Percentiles rank a stretch among this genome's conserved stretches.
phyloP scores from a whole-genome alignment of 345 rosid genomes.

The Fremontodendron californicum region DNA sequence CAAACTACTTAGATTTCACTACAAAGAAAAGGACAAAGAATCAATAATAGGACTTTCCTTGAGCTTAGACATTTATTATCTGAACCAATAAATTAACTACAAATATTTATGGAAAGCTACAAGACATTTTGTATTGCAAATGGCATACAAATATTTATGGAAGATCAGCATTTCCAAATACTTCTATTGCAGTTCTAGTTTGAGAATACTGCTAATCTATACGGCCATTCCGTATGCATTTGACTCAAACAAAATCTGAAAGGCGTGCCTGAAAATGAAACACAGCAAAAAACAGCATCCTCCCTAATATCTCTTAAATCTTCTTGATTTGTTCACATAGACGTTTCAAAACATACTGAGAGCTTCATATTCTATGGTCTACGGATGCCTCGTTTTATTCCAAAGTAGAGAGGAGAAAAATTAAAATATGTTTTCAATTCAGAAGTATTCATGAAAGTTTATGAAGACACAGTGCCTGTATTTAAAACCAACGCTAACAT shows the following conservation, averaged over 20 bases:
- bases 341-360: not conserved
- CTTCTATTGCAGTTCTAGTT: not conserved
- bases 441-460: not conserved
- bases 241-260: not conserved
- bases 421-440: not conserved
- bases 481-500: not conserved
- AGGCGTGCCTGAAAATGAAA: not conserved
- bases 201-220: not conserved
- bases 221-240: not conserved
- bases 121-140: not conserved
- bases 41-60: not conserved
- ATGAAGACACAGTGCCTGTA: not conserved
- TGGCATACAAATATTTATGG: not conserved
- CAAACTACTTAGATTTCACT: not conserved
- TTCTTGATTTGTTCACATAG: not conserved
- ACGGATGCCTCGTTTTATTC: not conserved
- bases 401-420: not conserved
- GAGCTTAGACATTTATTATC: not conserved
- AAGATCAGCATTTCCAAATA: not conserved
- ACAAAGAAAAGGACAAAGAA: not conserved
- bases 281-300: not conserved
- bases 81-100: not conserved
- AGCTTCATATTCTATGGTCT: not conserved
- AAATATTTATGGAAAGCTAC: not conserved
- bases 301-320: not conserved